A percentile compares a stretch with the other conserved stretches of the same genome.
Evolutionary conservation across 2,329 filamentous ascomycete species (phyloP).

Genomic region (Stemphylium lycopersici): DNA sequence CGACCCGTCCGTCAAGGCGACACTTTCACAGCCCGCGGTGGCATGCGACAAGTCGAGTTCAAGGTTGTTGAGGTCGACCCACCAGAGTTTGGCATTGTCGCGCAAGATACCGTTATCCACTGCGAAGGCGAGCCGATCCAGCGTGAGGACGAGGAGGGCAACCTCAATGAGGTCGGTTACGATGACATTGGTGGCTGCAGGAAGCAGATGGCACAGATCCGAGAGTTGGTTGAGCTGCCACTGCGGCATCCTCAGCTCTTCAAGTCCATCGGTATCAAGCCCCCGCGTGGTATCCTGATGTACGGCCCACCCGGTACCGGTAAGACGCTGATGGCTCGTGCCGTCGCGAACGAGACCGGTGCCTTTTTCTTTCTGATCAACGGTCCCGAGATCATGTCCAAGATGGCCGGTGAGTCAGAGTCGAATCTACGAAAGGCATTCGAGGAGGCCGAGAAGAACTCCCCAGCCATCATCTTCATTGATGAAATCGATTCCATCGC

Average conservation of each 20-base stretch:
- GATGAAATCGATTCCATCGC: conserved; percentile 99
- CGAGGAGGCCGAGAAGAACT: conserved; percentile 99
- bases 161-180: conserved; percentile 98
- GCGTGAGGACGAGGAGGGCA: conserved; percentile 98
- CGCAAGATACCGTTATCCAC: conserved; percentile 98
- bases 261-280: conserved; percentile 99
- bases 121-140: conserved; percentile 97
- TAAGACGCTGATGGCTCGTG: conserved; percentile 99
- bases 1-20: conserved; percentile 96
- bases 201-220: conserved; percentile 99
- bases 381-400: conserved; percentile 99
- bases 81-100: conserved; percentile 97
- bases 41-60: conserved; percentile 99
- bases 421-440: conserved; percentile 99
- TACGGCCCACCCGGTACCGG: conserved; percentile 94
- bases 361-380: conserved; percentile 99
- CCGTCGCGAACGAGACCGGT: conserved; percentile 97
- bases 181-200: conserved; percentile 99
- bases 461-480: conserved; percentile 98
- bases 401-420: conserved; percentile 99
- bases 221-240: conserved; percentile 96
- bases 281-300: conserved; percentile 95
- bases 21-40: conserved; percentile 94
- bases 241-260: conserved; percentile 97
- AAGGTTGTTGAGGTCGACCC: conserved; percentile 99